phyloP scores from a whole-genome alignment of 2,329 filamentous ascomycete genomes.

The Teratosphaeria viscida region DNA sequence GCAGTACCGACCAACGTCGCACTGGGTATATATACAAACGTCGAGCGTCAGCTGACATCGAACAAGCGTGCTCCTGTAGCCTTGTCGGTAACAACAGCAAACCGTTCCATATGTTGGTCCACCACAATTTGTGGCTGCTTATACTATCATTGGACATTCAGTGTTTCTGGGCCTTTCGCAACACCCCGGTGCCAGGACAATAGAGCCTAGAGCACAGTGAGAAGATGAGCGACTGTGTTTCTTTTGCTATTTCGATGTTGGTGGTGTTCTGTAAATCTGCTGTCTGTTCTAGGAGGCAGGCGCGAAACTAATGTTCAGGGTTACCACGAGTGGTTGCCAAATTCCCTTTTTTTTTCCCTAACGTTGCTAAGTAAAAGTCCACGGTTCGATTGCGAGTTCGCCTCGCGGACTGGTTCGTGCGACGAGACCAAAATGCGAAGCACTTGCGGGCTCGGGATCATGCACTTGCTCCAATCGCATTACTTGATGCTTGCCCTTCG shows the following conservation, averaged over 20 bases:
- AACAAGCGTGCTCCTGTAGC: background rate
- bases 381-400: background rate
- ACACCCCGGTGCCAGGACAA: background rate
- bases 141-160: background rate
- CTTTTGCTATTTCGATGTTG: background rate
- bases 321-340: background rate
- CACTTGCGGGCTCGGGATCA: background rate
- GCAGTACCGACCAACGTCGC: background rate
- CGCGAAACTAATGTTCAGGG: background rate
- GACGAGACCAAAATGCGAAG: background rate
- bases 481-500: background rate
- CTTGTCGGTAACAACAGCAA: background rate
- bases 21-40: background rate
- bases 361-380: background rate
- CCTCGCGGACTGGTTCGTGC: background rate
- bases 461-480: background rate
- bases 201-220: background rate
- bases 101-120: background rate
- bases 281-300: background rate
- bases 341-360: background rate
- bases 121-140: background rate
- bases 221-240: background rate
- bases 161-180: background rate
- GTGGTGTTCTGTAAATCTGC: background rate
- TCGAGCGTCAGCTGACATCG: background rate